Evolutionary conservation across 2,329 filamentous ascomycete genomes (phyloP).

Genomic region (Verruconis gallopava): DNA sequence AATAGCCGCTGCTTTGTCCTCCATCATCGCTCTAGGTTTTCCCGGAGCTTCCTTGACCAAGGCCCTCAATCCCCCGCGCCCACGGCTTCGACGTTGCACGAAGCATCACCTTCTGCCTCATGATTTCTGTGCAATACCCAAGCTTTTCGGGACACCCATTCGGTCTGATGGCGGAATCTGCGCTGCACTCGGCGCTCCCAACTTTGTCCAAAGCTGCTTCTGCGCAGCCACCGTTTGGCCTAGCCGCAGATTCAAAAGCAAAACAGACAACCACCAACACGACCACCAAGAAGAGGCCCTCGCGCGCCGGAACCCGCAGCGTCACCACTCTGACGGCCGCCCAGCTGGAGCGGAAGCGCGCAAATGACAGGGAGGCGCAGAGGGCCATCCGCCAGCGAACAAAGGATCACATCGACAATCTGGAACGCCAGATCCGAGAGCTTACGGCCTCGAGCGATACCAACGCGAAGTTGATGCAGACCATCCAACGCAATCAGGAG

Average conservation of each 20-base stretch:
- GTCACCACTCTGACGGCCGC: slow-evolving; percentile 44
- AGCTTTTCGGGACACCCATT: slow-evolving; percentile 8
- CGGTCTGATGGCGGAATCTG: slow-evolving; percentile 8
- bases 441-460: slow-evolving; percentile 35
- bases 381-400: slow-evolving; percentile 46
- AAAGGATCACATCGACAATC: slow-evolving; percentile 44
- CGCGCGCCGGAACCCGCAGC: slow-evolving; percentile 43
- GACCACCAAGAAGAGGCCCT: slow-evolving; percentile 37
- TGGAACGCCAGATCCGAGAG: slow-evolving; percentile 42
- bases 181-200: slow-evolving; percentile 1
- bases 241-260: neutral
- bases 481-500: slow-evolving; percentile 40
- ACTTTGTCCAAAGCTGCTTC: slow-evolving; percentile 6
- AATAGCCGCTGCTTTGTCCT: neutral
- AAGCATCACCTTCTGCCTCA: slow-evolving; percentile 8
- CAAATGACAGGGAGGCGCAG: slow-evolving; percentile 48
- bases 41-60: slow-evolving; percentile 4
- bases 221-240: neutral
- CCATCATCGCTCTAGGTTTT: slow-evolving; percentile 1
- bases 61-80: neutral
- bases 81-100: neutral
- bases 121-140: slow-evolving; percentile 11
- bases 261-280: slow-evolving; percentile 11
- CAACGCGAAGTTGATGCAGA: slow-evolving; percentile 34
- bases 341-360: slow-evolving; percentile 45